Evolutionary conservation across 345 rosid species (phyloP).

Genomic region (Eucalyptus polybractea): DNA sequence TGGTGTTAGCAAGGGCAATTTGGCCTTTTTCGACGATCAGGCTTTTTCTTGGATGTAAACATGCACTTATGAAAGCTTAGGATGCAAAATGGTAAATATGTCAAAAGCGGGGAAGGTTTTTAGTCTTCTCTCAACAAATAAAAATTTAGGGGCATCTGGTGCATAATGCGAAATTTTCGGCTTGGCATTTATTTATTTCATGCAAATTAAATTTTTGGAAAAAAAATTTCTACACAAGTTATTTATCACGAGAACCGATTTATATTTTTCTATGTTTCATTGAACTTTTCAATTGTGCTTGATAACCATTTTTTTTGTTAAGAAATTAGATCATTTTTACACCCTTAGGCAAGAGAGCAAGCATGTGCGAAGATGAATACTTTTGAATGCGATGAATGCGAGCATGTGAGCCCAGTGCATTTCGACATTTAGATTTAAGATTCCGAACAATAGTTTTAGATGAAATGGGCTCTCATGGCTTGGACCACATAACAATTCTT

Average conservation of each 20-base stretch:
- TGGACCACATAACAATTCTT: background rate
- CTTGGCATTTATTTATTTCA: background rate
- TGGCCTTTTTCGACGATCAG: background rate
- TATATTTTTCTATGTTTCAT: background rate
- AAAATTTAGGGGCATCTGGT: background rate
- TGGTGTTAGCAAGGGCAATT: background rate
- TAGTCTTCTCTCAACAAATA: no score
- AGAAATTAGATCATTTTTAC: background rate
- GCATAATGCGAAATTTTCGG: background rate
- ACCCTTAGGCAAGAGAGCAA: background rate
- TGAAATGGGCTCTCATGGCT: background rate
- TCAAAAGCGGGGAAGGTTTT: background rate
- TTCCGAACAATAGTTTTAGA: background rate
- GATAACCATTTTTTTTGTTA: background rate
- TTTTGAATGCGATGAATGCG: background rate
- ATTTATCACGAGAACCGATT: background rate
- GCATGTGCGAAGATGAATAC: background rate
- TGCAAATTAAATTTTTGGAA: no score
- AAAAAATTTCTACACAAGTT: background rate
- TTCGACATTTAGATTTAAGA: accelerated
- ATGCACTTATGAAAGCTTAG: background rate
- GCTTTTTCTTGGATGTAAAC: background rate
- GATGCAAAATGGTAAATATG: background rate
- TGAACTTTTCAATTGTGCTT: background rate
- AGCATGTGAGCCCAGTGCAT: background rate